Percentiles rank a stretch among this genome's conserved stretches.
Evolutionary conservation across 1,284 basidiomycete genomes (phyloP).

Genomic region (Ganoderma lingzhi): DNA sequence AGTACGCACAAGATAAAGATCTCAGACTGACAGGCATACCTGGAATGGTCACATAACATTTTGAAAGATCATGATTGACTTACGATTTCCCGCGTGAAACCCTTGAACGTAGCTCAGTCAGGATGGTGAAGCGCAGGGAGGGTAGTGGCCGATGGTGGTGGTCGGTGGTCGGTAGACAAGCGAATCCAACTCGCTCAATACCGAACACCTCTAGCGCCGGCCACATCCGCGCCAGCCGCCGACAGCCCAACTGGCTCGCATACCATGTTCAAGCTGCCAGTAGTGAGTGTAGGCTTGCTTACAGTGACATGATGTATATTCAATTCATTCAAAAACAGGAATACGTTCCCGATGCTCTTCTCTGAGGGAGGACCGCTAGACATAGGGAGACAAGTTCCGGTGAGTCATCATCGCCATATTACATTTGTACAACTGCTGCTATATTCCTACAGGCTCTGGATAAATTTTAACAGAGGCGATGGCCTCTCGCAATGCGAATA

Average conservation of each 20-base stretch:
- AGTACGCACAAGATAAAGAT: constrained; percentile 69
- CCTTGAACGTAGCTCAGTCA: constrained; percentile 24
- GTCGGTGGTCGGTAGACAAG: not conserved
- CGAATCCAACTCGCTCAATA: not conserved
- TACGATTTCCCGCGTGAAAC: constrained; percentile 25
- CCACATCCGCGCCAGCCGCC: not conserved
- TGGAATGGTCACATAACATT: not conserved
- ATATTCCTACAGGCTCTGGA: not conserved
- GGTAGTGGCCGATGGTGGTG: not conserved
- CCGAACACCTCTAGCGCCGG: not conserved
- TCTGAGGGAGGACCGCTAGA: not conserved
- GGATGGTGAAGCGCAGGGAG: not conserved
- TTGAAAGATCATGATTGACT: not conserved
- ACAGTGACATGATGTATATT: no score
- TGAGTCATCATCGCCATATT: not conserved
- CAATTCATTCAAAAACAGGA: not conserved
- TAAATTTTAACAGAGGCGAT: not conserved
- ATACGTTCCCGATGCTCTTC: not conserved
- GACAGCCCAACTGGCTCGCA: no score
- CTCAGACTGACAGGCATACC: constrained; percentile 52
- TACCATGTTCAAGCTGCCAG: no score
- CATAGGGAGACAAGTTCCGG: not conserved
- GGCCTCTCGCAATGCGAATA: not conserved
- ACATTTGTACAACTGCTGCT: not conserved
- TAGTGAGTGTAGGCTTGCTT: no score